Evolutionary conservation across 495 filamentous ascomycete genomes (phyloP).

Genomic region (Penicillium crystallinum): DNA sequence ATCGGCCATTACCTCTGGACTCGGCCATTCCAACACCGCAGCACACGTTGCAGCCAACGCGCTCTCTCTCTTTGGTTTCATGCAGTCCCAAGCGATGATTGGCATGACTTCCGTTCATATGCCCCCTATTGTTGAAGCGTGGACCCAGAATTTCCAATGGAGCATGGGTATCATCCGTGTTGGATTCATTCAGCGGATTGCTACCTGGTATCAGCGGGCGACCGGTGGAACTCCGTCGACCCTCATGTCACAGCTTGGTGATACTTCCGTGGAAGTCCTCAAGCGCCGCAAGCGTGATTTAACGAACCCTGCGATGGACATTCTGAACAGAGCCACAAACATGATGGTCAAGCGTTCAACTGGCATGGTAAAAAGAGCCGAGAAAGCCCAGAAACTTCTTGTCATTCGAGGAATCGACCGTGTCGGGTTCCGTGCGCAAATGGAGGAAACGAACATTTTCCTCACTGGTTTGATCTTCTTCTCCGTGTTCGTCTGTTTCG

Average conservation of each 20-base stretch:
- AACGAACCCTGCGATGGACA: constrained; percentile 28
- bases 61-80: constrained; percentile 88
- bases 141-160: constrained; percentile 99
- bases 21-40: constrained; percentile 92
- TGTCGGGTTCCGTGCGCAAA: constrained; percentile 77
- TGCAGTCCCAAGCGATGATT: constrained; percentile 94
- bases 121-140: constrained; percentile 84
- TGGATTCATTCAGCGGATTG: constrained; percentile 78
- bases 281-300: constrained; percentile 57
- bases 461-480: constrained; percentile 89
- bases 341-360: constrained; percentile 46
- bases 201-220: constrained; percentile 93
- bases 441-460: constrained; percentile 93
- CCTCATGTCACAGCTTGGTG: constrained; percentile 65
- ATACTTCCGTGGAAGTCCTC: constrained; percentile 77
- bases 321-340: constrained; percentile 44
- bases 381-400: constrained; percentile 51
- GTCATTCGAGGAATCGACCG: constrained; percentile 82
- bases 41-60: constrained; percentile 93
- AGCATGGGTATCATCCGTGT: constrained; percentile 94
- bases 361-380: constrained; percentile 23
- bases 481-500: constrained; percentile 69
- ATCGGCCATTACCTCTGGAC: constrained; percentile 74
- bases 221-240: constrained; percentile 86
- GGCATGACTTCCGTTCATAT: constrained; percentile 81